A percentile compares a stretch with the other conserved stretches of the same genome.
Conservation (phyloP, 1,284 basidiomycete species). For the Cutaneotrichosporon sp. region DNA sequence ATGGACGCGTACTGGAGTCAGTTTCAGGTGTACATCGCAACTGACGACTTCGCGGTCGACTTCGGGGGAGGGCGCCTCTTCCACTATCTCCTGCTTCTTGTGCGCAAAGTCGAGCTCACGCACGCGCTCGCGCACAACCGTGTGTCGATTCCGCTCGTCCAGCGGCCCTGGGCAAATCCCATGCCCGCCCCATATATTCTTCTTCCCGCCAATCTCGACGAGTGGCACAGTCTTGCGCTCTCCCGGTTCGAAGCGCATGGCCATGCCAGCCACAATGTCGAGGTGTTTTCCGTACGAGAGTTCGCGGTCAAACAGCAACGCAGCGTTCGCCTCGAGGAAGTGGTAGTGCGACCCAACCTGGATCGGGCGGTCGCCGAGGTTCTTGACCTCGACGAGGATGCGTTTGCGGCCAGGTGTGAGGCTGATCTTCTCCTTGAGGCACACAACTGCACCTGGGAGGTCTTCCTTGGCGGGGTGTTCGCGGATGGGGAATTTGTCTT, state of each 20-base stretch:
- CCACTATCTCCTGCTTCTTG: constrained; percentile 39
- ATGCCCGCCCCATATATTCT: constrained; percentile 78
- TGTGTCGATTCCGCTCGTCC: constrained; percentile 33
- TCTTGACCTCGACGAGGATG: constrained; percentile 74
- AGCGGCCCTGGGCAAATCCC: constrained; percentile 63
- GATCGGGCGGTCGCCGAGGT: constrained; percentile 90
- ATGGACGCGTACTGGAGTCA: constrained; percentile 69
- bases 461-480: constrained; percentile 60
- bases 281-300: constrained; percentile 76
- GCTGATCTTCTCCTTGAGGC: constrained; percentile 65
- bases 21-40: constrained; percentile 5
- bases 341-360: constrained; percentile 95
- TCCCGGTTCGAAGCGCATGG: constrained; percentile 94
- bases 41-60: constrained; percentile 53
- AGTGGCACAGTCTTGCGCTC: constrained; percentile 81
- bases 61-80: constrained; percentile 32
- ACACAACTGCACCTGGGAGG: constrained; percentile 72
- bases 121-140: constrained; percentile 22
- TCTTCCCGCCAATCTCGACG: constrained; percentile 72
- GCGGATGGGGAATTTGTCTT: constrained; percentile 64
- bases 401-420: constrained; percentile 73
- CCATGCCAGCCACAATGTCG: constrained; percentile 87
- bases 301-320: constrained; percentile 77
- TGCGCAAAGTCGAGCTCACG: constrained; percentile 46
- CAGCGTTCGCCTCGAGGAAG: constrained; percentile 85